phyloP scores from a whole-genome alignment of 164 flowering plant genomes.

The Sedum album region DNA sequence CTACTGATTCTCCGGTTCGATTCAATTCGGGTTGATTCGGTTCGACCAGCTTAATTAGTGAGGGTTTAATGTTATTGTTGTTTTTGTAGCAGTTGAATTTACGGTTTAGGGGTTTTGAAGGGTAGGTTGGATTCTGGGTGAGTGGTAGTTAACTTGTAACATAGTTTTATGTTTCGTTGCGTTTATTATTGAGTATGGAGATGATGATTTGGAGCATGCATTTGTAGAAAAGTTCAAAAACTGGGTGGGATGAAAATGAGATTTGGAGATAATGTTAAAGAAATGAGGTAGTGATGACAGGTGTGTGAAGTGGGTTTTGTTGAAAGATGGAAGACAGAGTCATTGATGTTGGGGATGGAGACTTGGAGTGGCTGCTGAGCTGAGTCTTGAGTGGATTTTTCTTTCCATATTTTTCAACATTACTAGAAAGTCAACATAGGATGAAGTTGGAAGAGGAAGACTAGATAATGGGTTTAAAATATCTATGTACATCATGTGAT shows the following conservation, averaged over 20 bases:
- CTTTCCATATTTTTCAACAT: not conserved
- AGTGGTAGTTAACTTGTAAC: not conserved
- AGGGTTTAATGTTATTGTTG: not conserved
- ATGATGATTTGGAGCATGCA: not conserved
- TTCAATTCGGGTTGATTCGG: not conserved
- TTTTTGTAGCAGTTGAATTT: not conserved
- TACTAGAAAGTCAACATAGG: not conserved
- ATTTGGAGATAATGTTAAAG: not conserved
- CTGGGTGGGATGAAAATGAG: not conserved
- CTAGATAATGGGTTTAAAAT: not conserved
- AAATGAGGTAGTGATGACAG: not conserved
- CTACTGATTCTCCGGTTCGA: not conserved
- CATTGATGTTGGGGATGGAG: not conserved
- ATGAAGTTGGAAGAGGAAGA: not conserved
- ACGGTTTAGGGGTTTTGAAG: conserved; percentile 4
- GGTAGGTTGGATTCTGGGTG: not conserved
- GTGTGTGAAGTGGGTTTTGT: not conserved
- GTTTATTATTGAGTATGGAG: not conserved
- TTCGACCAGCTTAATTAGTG: not conserved
- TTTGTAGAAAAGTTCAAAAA: conserved; percentile 2
- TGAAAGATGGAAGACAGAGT: not conserved
- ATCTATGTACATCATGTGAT: not conserved
- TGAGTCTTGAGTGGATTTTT: not conserved
- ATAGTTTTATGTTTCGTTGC: not conserved
- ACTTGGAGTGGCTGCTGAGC: conserved; percentile 1